Evolutionary conservation across 2,329 filamentous ascomycete species (phyloP), one percentile per base, ranked within the genome.

Genomic region (Fusarium sublunatum): DNA sequence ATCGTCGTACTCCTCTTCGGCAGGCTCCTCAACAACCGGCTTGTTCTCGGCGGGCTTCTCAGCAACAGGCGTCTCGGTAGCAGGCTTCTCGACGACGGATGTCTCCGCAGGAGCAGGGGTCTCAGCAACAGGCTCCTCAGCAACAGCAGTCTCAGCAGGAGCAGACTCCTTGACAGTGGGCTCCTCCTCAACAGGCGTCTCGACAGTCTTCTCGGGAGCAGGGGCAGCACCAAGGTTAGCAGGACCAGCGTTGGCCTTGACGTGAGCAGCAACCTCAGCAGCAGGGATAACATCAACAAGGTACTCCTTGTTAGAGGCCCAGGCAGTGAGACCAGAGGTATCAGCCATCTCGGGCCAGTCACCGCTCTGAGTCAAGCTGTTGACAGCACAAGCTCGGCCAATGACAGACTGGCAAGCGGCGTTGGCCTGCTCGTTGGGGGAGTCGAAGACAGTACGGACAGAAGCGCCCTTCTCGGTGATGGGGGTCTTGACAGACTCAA

Each of bases 391-490:
- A 42, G 59, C 67, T 40, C 67, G 65, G n/a, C 67, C 67, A n/a
- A 70, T 54, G 2, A 43, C 49, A 6, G 67, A 56, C 45, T 64
- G 54, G 36, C 67, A 70, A 41, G 64, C 38, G 44, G 62, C 54
- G 8, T 60, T 62, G 5, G 53, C 53, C 6, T 50, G 45, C 22
- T 55, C 63, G n/a, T 69, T 61, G 12, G 57, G 53, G 9, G 60
- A 55, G 29, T 50, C 58, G 41, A 67, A 70, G 26, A 70, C 46
- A 2, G 64, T 70, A 7, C 29, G 54, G 2, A 68, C 54, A 2
- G 54, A 45, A 35, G 62, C 64, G 35, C 59, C 67, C 11, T 48
- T 44, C 39, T 77, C 38, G 0, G 77, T 79, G 19, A 87, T 61
- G 11, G 70, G 70, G 4, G 52, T 55, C 2, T 66, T 60, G 3